Evolutionary conservation across 1,284 basidiomycete genomes (phyloP).

Genomic region (Boletus sp.): DNA sequence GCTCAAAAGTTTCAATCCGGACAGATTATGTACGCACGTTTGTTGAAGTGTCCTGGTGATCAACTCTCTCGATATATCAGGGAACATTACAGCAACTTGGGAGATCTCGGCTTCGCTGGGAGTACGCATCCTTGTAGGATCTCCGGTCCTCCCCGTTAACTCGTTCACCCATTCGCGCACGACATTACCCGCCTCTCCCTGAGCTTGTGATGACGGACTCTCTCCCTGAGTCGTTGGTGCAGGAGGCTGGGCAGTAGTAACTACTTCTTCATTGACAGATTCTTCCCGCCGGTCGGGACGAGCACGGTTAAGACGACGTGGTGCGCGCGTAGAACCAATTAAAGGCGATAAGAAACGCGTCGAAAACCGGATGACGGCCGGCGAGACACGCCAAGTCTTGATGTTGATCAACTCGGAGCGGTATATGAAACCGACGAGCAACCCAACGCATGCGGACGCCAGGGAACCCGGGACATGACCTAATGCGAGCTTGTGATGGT

Average conservation of each 20-base stretch:
- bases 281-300: slow-evolving; percentile 52
- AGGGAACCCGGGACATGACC: slow-evolving; percentile 69
- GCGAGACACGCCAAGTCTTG: slow-evolving; percentile 75
- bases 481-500: slow-evolving; percentile 59
- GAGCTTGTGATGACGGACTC: slow-evolving; percentile 14
- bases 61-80: slow-evolving; percentile 73
- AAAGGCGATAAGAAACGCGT: slow-evolving; percentile 60
- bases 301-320: slow-evolving; percentile 57
- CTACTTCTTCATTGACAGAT: slow-evolving; percentile 51
- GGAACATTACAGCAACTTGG: slow-evolving; percentile 81
- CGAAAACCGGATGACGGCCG: slow-evolving; percentile 53
- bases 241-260: slow-evolving; percentile 57
- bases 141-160: slow-evolving; percentile 65
- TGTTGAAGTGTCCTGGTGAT: slow-evolving; percentile 80
- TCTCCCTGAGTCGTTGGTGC: slow-evolving; percentile 26
- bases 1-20: slow-evolving; percentile 2
- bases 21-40: slow-evolving; percentile 57
- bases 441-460: slow-evolving; percentile 62
- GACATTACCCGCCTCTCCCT: slow-evolving; percentile 44
- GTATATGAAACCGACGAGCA: slow-evolving; percentile 76
- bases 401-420: slow-evolving; percentile 78
- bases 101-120: slow-evolving; percentile 77
- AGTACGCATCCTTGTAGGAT: slow-evolving; percentile 61
- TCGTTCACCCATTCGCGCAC: slow-evolving; percentile 85
- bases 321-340: slow-evolving; percentile 62